phyloP scores from a whole-genome alignment of 2,329 filamentous ascomycete species.

The Cladosporium sp. region DNA sequence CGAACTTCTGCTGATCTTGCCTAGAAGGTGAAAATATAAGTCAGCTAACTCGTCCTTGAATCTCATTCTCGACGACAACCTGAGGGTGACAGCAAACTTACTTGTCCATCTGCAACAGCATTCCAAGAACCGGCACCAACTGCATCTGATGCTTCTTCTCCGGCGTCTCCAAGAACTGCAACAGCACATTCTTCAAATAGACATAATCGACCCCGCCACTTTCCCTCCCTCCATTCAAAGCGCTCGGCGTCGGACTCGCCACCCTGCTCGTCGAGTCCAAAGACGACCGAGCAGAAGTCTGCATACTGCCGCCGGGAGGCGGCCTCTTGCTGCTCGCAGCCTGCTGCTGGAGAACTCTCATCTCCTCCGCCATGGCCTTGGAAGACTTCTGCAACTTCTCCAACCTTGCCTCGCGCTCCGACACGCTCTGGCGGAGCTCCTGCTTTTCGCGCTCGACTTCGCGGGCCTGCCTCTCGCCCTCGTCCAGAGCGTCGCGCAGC shows the following conservation, averaged over 20 bases:
- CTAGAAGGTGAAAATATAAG: slow-evolving; percentile 31
- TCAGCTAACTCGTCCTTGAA: slow-evolving; percentile 21
- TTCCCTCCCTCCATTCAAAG: slow-evolving; percentile 19
- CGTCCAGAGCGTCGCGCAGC: slow-evolving; percentile 76
- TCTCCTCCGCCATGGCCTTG: slow-evolving; percentile 57
- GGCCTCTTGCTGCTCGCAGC: slow-evolving; percentile 27
- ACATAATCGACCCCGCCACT: slow-evolving; percentile 50
- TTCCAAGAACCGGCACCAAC: slow-evolving; percentile 72
- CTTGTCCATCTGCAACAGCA: slow-evolving; percentile 74
- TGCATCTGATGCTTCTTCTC: slow-evolving; percentile 72
- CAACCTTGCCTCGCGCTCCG: slow-evolving; percentile 71
- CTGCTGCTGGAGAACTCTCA: slow-evolving; percentile 43
- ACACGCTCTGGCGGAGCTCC: slow-evolving; percentile 70
- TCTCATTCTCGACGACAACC: not conserved
- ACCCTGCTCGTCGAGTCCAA: slow-evolving; percentile 50
- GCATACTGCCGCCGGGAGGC: slow-evolving; percentile 38
- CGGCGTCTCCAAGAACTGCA: slow-evolving; percentile 78
- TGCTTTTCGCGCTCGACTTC: slow-evolving; percentile 79
- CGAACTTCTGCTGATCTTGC: slow-evolving; percentile 83
- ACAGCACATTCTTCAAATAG: slow-evolving; percentile 75
- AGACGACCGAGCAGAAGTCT: slow-evolving; percentile 54
- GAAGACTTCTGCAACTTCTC: slow-evolving; percentile 73
- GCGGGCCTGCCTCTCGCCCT: slow-evolving; percentile 76
- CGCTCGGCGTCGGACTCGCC: slow-evolving; percentile 41
- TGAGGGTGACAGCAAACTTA: slow-evolving; percentile 39